Conservation (phyloP, 306 rosid species). For the Pyrus bretschneideri region DNA sequence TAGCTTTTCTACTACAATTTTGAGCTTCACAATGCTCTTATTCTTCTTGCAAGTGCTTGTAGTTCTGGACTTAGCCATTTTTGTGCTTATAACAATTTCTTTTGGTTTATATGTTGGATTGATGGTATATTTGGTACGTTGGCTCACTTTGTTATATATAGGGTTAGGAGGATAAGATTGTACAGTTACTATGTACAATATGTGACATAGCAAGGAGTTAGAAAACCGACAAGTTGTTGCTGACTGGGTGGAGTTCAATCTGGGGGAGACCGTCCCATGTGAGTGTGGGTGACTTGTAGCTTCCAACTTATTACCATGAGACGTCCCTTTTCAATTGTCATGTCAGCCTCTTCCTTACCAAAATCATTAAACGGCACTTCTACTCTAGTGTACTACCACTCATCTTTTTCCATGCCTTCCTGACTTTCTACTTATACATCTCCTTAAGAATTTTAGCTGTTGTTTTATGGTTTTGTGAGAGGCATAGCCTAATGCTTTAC, state of each 20-base stretch:
- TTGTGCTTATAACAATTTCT: background rate
- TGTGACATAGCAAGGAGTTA: background rate
- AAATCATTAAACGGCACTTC: background rate
- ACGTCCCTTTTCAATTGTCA: background rate
- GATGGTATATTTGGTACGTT: background rate
- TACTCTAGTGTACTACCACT: background rate
- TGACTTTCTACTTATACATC: background rate
- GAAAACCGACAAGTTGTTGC: constrained; percentile 6
- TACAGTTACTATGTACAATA: background rate
- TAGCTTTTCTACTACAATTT: constrained; percentile 48
- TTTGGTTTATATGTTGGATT: background rate
- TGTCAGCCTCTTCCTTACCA: background rate
- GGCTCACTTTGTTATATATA: constrained; percentile 12
- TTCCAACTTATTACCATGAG: constrained; percentile 21
- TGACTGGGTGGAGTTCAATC: constrained; percentile 1
- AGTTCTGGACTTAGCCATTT: constrained; percentile 38
- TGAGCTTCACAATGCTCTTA: constrained; percentile 46
- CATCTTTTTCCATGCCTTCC: background rate
- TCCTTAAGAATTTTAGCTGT: too few species aligned
- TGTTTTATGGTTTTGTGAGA: too few species aligned
- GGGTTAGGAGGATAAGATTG: constrained; percentile 12
- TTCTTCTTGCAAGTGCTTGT: constrained; percentile 31
- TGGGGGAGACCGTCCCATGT: constrained; percentile 55
- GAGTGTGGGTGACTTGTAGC: constrained; percentile 19
- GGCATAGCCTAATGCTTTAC: too few species aligned